Conservation (phyloP, 495 filamentous ascomycete genomes). For the Daldinia grandis region DNA sequence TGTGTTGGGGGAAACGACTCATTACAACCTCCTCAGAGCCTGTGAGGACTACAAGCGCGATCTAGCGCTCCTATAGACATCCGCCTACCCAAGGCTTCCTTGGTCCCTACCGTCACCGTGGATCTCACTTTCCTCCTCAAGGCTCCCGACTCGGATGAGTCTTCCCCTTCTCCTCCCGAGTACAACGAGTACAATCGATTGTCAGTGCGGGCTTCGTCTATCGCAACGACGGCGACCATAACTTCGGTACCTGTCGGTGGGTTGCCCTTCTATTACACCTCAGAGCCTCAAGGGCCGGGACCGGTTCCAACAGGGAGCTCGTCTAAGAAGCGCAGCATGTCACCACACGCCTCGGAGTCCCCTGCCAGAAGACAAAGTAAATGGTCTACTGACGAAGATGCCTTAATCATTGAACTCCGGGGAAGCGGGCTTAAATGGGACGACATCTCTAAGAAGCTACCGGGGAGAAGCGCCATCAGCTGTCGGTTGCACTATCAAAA, state of each 20-base stretch:
- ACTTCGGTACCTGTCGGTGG: slow-evolving; percentile 25
- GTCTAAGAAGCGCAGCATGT: slow-evolving; percentile 56
- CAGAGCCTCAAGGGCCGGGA: slow-evolving; percentile 29
- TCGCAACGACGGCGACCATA: slow-evolving; percentile 46
- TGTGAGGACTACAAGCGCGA: slow-evolving; percentile 30
- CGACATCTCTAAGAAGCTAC: slow-evolving; percentile 89
- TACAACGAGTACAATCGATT: slow-evolving; percentile 63
- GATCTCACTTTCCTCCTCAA: slow-evolving; percentile 88
- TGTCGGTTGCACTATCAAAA: slow-evolving; percentile 98
- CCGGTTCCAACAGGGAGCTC: slow-evolving; percentile 22
- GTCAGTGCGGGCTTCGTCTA: slow-evolving; percentile 52
- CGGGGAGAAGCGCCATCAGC: slow-evolving; percentile 89
- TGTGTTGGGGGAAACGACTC: slow-evolving; percentile 8
- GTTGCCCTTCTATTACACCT: slow-evolving; percentile 33
- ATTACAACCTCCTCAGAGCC: slow-evolving; percentile 19
- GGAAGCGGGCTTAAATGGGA: slow-evolving; percentile 97
- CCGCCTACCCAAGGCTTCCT: slow-evolving; percentile 41
- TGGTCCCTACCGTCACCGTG: slow-evolving; percentile 73
- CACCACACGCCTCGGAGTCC: slow-evolving; percentile 69
- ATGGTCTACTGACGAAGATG: slow-evolving; percentile 92
- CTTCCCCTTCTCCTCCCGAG: slow-evolving; percentile 63
- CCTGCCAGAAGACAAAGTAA: slow-evolving; percentile 96
- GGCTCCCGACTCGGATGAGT: slow-evolving; percentile 82
- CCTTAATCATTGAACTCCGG: slow-evolving; percentile 85
- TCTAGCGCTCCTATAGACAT: slow-evolving; percentile 44